A percentile compares a stretch with the other conserved stretches of the same genome.
These are phyloP conservation scores for Recurvomyces mirabilis DNA, from an alignment of 495 filamentous ascomycete species.

Conservation along the genomic window DNA sequence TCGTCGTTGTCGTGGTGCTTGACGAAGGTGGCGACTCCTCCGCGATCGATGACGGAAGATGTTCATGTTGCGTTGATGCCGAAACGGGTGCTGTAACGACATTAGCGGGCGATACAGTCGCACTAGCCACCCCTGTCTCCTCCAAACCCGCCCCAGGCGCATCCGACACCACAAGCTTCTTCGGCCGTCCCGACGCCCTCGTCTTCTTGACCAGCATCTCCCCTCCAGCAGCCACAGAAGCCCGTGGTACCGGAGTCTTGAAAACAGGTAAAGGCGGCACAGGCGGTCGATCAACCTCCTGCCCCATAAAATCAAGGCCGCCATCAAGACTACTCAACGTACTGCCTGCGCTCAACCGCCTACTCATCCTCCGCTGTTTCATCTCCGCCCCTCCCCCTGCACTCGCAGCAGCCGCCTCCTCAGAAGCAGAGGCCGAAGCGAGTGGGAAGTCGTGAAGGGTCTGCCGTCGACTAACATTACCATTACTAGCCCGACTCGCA, in stretches of 20 bases:
- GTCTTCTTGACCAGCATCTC: conserved; percentile 18
- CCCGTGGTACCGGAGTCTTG: neutral
- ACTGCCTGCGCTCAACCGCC: conserved; percentile 14
- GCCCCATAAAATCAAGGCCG: too few relatives aligned
- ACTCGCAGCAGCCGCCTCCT: conserved; percentile 1
- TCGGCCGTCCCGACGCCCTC: conserved; percentile 6
- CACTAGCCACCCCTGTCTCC: too few relatives aligned
- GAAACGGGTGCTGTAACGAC: too few relatives aligned
- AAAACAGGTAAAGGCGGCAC: conserved; percentile 9
- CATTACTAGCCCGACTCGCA: conserved; percentile 10
- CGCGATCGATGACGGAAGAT: conserved; percentile 5
- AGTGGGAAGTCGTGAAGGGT: too few relatives aligned
- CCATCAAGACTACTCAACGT: conserved; percentile 4
- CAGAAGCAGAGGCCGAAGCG: too few relatives aligned
- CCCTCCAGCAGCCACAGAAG: neutral
- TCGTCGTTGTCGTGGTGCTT: neutral
- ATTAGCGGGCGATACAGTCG: neutral
- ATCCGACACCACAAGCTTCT: too few relatives aligned
- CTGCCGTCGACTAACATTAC: too few relatives aligned
- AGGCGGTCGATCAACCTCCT: conserved; percentile 4
- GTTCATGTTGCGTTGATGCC: neutral
- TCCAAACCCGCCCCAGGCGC: too few relatives aligned
- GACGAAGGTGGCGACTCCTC: conserved; percentile 1
- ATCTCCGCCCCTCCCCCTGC: neutral
- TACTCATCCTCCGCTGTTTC: conserved; percentile 6